phyloP scores from a whole-genome alignment of 148 eudicot species.

The Cornus kousa region DNA sequence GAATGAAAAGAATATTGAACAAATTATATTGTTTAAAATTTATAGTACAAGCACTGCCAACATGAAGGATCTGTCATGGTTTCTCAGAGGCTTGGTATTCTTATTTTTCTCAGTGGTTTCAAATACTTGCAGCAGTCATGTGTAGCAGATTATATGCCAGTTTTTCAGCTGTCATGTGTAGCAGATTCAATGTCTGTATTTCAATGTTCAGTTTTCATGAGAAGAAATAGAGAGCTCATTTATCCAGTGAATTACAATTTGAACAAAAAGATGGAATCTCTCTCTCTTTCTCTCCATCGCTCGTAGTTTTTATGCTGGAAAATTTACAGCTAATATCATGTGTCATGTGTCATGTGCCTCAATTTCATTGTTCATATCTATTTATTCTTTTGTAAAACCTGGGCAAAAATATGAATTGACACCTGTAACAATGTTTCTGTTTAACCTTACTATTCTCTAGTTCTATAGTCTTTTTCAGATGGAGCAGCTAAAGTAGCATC shows the following conservation, averaged over 20 bases:
- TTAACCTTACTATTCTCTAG: background rate
- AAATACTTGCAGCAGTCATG: background rate
- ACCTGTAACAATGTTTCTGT: background rate
- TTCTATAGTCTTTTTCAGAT: background rate
- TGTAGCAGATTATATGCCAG: background rate
- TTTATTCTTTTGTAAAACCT: background rate
- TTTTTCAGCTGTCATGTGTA: background rate
- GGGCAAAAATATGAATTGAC: too few species aligned
- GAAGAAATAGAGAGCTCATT: background rate
- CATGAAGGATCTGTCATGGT: background rate
- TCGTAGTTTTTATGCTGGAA: background rate
- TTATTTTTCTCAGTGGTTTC: background rate
- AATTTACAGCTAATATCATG: background rate
- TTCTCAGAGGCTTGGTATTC: background rate
- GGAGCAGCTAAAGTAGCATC: background rate
- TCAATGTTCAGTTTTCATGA: background rate
- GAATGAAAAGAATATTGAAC: background rate
- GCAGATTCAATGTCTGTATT: background rate
- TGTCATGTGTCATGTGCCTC: background rate
- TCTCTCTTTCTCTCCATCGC: background rate
- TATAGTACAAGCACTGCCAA: background rate
- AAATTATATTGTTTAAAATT: background rate
- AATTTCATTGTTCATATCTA: background rate
- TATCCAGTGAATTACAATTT: background rate
- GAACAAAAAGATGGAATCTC: background rate